Base-by-base conservation (phyloP, 1,139 yeast genomes). In the Wickerhamomyces sp. region DNA sequence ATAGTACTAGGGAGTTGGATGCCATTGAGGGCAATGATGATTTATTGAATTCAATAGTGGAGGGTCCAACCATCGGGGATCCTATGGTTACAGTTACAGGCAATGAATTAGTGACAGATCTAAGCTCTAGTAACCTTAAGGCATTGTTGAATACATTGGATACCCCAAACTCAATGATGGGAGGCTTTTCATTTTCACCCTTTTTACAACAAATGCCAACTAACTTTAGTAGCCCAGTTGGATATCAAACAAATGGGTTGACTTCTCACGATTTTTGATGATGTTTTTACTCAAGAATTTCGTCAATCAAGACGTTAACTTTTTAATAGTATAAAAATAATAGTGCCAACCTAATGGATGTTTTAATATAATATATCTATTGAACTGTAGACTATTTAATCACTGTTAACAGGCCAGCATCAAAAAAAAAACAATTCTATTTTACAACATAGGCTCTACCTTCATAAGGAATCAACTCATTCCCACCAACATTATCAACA, bases 381-480 rank as follows among this genome's bases (percentile, higher is more conserved):
- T 18, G 23, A 18, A 5, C 23, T 18, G 5, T 18, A 18, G 23
- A 18, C 23, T 18, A 18, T 18, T 18, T 18, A 18, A 18, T 18
- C 23, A 18, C 5, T 18, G 14, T 33, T 33, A 33, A 33, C 9
- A 29, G 10, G 31, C 6, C 6, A 10, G 13, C 3, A 29, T 29
- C 31, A 29, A 3, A 6, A 29, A 29, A 4, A 11, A 4, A 31
- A 4, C 8, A 9, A 4, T 7, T 15, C 33, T 42, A 45, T 40
- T 42, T 38, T 11, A 40, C 42, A 10, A 45, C 31, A 56, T 69
- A 71, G 29, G 68, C 53, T 52, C 75, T 63, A 27, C 72, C 72
- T 58, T 71, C 75, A 55, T 65, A 71, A 32, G 74, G 71, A 15
- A 61, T 47, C 50, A 71, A 67, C 2, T 49, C 49, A 7, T 49